Percentiles rank a stretch among this genome's conserved stretches.
These are phyloP conservation scores for Diaporthe eres DNA, from an alignment of 2,329 filamentous ascomycete species.

Conservation along the genomic window DNA sequence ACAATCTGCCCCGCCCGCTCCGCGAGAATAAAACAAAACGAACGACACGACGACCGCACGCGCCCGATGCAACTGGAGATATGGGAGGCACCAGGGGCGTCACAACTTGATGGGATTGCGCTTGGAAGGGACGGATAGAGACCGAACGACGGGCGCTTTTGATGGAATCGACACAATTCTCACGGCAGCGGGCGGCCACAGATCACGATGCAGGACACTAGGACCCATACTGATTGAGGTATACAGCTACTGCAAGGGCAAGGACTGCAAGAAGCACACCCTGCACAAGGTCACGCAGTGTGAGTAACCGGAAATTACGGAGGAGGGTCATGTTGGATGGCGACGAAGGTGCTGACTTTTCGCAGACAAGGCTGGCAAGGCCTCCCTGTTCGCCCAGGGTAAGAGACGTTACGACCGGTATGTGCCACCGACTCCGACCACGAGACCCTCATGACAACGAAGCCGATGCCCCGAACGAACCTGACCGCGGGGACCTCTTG, in stretches of 20 bases:
- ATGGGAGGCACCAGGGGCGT: neutral
- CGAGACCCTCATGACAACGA: neutral
- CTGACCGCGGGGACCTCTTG: neutral
- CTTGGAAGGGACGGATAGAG: neutral
- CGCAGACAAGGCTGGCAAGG: constrained; percentile 74
- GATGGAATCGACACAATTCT: constrained; percentile 61
- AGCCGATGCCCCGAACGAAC: neutral
- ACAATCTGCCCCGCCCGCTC: constrained; percentile 89
- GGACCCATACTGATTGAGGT: constrained; percentile 34
- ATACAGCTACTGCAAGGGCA: constrained; percentile 81
- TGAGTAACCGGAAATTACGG: constrained; percentile 8
- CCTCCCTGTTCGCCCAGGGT: constrained; percentile 76
- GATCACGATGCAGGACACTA: neutral
- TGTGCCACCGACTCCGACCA: constrained; percentile 29
- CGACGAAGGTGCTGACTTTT: constrained; percentile 28
- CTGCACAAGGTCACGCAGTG: constrained; percentile 86
- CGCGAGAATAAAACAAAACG: constrained; percentile 72
- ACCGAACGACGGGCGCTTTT: too few species aligned
- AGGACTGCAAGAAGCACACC: constrained; percentile 84
- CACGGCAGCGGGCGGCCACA: constrained; percentile 28
- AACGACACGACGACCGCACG: constrained; percentile 14
- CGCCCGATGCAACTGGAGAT: neutral
- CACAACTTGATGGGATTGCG: neutral
- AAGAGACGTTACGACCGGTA: constrained; percentile 97
- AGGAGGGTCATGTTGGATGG: neutral